phyloP scores from a whole-genome alignment of 2,329 filamentous ascomycete genomes.

The Penicillium sp. region DNA sequence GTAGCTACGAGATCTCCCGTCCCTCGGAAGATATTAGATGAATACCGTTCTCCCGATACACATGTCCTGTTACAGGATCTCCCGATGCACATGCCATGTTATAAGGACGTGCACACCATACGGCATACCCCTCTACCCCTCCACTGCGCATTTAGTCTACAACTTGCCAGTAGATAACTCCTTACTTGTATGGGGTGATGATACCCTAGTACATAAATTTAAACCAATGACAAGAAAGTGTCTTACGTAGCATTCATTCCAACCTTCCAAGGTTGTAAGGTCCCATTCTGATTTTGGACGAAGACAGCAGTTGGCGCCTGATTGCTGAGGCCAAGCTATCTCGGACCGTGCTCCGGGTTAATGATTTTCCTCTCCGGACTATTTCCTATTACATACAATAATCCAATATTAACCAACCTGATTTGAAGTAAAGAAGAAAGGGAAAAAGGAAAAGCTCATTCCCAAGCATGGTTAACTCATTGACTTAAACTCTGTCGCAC shows the following conservation, averaged over 20 bases:
- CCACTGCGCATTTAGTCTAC: neutral
- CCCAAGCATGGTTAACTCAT: too few species aligned
- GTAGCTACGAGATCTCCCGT: constrained; percentile 42
- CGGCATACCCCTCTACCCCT: constrained; percentile 4
- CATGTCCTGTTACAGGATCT: neutral
- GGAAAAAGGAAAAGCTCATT: too few species aligned
- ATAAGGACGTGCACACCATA: neutral
- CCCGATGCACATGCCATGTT: neutral
- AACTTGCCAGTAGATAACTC: neutral
- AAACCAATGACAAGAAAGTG: neutral
- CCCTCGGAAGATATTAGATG: constrained; percentile 33
- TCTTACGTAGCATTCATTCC: constrained; percentile 17
- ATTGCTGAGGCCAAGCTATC: neutral
- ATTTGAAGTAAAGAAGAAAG: too few species aligned
- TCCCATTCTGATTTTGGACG: constrained; percentile 15
- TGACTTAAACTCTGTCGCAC: neutral
- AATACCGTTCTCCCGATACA: constrained; percentile 8
- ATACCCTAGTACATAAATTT: neutral
- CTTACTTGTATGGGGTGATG: neutral
- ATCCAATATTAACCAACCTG: too few species aligned
- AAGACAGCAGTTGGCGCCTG: constrained; percentile 6
- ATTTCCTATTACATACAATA: neutral
- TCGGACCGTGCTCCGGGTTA: neutral
- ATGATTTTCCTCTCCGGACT: neutral
- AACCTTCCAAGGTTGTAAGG: neutral